Conservation (phyloP, 2,329 filamentous ascomycete genomes). For the Aspergillus ibericus region DNA sequence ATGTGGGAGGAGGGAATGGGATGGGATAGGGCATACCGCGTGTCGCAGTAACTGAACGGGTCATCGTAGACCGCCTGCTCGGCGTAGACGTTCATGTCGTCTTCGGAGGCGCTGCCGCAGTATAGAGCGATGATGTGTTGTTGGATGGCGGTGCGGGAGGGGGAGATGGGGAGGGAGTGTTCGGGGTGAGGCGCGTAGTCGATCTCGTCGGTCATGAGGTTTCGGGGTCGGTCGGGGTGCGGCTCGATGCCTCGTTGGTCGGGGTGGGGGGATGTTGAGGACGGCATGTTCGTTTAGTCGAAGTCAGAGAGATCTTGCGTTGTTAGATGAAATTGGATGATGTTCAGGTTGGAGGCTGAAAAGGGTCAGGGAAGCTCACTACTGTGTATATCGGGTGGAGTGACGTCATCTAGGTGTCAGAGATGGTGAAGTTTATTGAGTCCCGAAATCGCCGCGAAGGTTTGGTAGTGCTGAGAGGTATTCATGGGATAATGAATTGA, state of each 20-base stretch:
- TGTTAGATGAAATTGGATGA: too few relatives aligned
- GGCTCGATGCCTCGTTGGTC: conserved; percentile 8
- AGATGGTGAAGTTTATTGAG: background rate
- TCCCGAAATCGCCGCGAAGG: too few relatives aligned
- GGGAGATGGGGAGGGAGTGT: conserved; percentile 8
- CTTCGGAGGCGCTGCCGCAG: conserved; percentile 8
- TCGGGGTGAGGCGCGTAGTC: conserved; percentile 9
- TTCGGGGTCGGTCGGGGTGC: conserved; percentile 6
- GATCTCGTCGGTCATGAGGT: background rate
- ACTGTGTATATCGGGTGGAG: background rate
- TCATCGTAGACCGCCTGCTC: conserved; percentile 14
- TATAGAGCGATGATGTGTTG: conserved; percentile 10
- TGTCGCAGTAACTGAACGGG: conserved; percentile 17
- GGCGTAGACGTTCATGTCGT: conserved; percentile 13
- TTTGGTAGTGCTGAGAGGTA: too few relatives aligned
- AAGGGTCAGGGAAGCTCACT: background rate
- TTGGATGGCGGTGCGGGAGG: conserved; percentile 4
- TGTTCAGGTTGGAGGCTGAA: too few relatives aligned
- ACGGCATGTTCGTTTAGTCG: conserved; percentile 4
- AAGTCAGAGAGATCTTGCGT: too few relatives aligned
- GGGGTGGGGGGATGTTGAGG: conserved; percentile 8
- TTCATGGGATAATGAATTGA: too few relatives aligned
- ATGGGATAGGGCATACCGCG: conserved; percentile 2
- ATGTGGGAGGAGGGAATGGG: background rate
- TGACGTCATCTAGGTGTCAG: background rate